phyloP scores from a whole-genome alignment of 495 filamentous ascomycete species.

The Penicillium macrosclerotiorum region DNA sequence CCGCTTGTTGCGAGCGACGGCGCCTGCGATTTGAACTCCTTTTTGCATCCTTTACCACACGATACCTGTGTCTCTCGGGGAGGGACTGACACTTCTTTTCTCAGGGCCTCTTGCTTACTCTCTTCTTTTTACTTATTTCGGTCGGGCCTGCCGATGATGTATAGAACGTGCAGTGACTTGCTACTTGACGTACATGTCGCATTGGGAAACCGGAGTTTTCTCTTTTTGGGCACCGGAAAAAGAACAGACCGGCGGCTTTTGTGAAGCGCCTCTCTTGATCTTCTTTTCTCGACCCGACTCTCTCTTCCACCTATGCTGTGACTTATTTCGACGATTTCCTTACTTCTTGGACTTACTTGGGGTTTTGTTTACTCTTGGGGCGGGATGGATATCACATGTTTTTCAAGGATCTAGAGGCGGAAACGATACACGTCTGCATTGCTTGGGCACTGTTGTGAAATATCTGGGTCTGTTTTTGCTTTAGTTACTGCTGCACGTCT shows the following conservation, averaged over 20 bases:
- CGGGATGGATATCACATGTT: constrained; percentile 41
- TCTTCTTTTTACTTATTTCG: constrained; percentile 24
- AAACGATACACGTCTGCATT: constrained; percentile 57
- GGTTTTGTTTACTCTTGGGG: constrained; percentile 31
- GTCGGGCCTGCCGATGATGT: constrained; percentile 41
- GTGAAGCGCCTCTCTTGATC: too few relatives aligned
- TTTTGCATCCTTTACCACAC: constrained; percentile 21
- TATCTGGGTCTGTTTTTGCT: constrained; percentile 33
- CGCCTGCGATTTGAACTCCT: constrained; percentile 44
- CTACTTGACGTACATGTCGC: constrained; percentile 38
- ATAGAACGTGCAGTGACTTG: constrained; percentile 46
- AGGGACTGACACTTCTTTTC: constrained; percentile 35
- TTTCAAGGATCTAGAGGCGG: constrained; percentile 51
- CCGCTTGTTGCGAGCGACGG: constrained; percentile 49
- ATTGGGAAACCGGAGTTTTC: constrained; percentile 37
- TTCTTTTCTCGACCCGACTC: constrained; percentile 20
- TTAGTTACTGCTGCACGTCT: constrained; percentile 9
- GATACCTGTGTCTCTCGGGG: constrained; percentile 46
- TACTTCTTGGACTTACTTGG: constrained; percentile 32
- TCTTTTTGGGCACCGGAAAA: constrained; percentile 26
- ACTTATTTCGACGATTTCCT: constrained; percentile 34
- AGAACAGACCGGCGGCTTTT: constrained; percentile 18
- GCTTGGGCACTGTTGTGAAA: constrained; percentile 46
- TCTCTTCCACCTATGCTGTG: constrained; percentile 20
- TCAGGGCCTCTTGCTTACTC: constrained; percentile 24